These are phyloP conservation scores for Pleodorina starrii DNA, from an alignment of 139 green algal species.

Conservation along the genomic window DNA sequence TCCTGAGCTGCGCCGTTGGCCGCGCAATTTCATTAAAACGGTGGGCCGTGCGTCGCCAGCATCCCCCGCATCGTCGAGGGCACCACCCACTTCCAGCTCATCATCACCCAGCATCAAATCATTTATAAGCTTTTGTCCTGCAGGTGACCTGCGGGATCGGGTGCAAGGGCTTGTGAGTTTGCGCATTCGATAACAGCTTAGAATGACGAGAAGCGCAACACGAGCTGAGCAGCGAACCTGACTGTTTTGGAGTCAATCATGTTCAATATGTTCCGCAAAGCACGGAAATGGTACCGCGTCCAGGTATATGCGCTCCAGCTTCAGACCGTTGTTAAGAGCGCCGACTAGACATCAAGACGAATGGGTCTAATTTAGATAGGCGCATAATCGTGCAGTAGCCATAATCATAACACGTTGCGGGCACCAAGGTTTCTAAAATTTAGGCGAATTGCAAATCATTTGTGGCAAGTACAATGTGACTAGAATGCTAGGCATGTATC, in stretches of 20 bases:
- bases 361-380: too few species aligned
- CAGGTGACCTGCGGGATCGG: conserved; percentile 6
- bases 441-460: too few species aligned
- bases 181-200: not conserved
- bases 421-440: too few species aligned
- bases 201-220: not conserved
- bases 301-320: not conserved
- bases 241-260: conserved; percentile 2
- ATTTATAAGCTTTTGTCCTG: conserved; percentile 15
- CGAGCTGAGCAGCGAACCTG: not conserved
- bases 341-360: not conserved
- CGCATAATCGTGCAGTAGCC: too few species aligned
- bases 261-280: not conserved
- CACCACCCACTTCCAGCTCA: not conserved
- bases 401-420: too few species aligned
- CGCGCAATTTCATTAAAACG: not conserved
- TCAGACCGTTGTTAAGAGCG: not conserved
- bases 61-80: not conserved
- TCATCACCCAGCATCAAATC: conserved; percentile 29
- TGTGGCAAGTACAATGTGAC: too few species aligned
- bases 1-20: not conserved
- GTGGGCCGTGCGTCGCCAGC: not conserved
- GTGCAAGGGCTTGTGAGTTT: not conserved
- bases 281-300: not conserved
- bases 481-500: too few species aligned